Percentiles rank a stretch among this genome's conserved stretches.
Evolutionary conservation across 257 asterid genomes (phyloP).

Genomic region (Rhazya stricta): DNA sequence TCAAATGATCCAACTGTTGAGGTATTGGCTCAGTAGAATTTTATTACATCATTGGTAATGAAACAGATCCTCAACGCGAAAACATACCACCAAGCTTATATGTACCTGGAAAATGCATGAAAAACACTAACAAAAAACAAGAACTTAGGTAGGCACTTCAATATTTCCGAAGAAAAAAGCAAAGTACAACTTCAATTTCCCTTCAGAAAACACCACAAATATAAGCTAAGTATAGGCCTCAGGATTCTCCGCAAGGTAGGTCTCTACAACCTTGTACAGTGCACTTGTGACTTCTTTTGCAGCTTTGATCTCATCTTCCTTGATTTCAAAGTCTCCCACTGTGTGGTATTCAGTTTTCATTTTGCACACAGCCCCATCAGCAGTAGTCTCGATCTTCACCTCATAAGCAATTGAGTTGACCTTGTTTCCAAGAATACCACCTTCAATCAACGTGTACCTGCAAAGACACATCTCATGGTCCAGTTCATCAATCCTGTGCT

Average conservation of each 20-base stretch:
- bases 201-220: no score
- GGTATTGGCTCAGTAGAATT: no score
- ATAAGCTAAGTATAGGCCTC: conserved; percentile 15
- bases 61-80: no score
- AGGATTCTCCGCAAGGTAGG: conserved; percentile 27
- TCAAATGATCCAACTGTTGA: no score
- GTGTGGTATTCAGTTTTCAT: conserved; percentile 40
- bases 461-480: neutral
- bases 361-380: conserved; percentile 38
- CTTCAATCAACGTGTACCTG: neutral
- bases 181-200: no score
- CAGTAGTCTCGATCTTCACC: conserved; percentile 28
- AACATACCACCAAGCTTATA: no score
- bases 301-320: conserved; percentile 34
- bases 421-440: neutral
- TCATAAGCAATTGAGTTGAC: neutral
- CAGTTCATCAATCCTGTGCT: neutral
- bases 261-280: conserved; percentile 26
- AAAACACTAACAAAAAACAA: no score
- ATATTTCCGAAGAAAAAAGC: no score
- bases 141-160: no score
- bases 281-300: conserved; percentile 22
- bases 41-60: no score
- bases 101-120: no score
- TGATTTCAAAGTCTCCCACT: conserved; percentile 32